Evolutionary conservation across 768 basidiomycete genomes (phyloP).

Genomic region (Megacollybia marginata): DNA sequence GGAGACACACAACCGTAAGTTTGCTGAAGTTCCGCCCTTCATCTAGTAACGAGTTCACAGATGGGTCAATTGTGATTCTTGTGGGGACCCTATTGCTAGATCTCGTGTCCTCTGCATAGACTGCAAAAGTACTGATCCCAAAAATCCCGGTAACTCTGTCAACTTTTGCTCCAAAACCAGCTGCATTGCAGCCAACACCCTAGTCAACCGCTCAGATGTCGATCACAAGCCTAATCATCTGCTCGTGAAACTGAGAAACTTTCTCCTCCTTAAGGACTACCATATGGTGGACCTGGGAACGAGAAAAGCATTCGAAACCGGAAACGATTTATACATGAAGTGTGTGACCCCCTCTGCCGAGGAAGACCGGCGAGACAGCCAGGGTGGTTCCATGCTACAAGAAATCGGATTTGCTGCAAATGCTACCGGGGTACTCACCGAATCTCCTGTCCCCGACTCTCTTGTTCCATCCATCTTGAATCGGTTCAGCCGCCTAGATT

Average conservation of each 20-base stretch:
- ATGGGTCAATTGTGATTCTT: slow-evolving; percentile 1
- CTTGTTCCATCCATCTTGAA: no score
- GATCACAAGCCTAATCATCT: background rate
- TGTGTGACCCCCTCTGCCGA: background rate
- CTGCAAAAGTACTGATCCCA: slow-evolving; percentile 1
- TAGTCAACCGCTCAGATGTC: background rate
- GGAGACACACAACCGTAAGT: slow-evolving; percentile 1
- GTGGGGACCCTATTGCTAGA: background rate
- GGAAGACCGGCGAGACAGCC: background rate
- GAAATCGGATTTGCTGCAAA: no score
- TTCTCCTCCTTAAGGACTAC: background rate
- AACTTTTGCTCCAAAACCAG: background rate
- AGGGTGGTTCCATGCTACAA: background rate
- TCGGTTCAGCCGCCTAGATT: no score
- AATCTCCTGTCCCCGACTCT: no score
- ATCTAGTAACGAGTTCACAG: background rate
- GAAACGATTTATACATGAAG: background rate
- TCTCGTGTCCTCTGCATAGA: slow-evolving; percentile 4
- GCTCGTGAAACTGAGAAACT: background rate
- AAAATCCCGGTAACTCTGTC: background rate
- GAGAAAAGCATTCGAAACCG: background rate
- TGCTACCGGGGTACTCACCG: no score
- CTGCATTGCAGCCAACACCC: background rate
- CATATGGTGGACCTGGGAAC: background rate
- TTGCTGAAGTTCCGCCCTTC: background rate